These are phyloP conservation scores for Cynara cardunculus DNA, from an alignment of 129 eudicot species.

Conservation along the genomic window DNA sequence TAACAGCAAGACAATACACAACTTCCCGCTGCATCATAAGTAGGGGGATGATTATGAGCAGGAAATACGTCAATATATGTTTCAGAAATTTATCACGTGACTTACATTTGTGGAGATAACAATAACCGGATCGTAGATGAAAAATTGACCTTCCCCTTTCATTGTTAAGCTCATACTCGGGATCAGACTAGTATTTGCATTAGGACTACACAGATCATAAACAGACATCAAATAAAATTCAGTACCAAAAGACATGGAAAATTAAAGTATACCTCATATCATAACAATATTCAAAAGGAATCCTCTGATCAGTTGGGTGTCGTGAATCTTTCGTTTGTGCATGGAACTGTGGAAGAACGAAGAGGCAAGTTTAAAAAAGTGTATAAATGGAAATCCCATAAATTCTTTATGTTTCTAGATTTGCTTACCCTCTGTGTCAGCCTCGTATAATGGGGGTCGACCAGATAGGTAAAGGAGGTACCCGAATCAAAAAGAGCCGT, in stretches of 20 bases:
- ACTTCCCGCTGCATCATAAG: slow-evolving; percentile 53
- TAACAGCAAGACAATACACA: slow-evolving; percentile 78
- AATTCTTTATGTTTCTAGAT: background rate
- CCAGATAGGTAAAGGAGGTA: slow-evolving; percentile 80
- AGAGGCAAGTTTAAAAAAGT: background rate
- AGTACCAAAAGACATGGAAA: background rate
- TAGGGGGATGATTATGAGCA: background rate
- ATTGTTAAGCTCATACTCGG: slow-evolving; percentile 71
- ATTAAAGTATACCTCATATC: slow-evolving; percentile 62
- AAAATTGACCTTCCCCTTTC: slow-evolving; percentile 71
- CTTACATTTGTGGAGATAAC: slow-evolving; percentile 72
- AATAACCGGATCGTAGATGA: slow-evolving; percentile 70
- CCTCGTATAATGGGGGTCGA: slow-evolving; percentile 57
- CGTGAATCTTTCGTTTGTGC: slow-evolving; percentile 57
- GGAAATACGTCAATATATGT: background rate
- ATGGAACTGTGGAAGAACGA: slow-evolving; percentile 53
- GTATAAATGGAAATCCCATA: background rate
- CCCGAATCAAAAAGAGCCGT: slow-evolving; percentile 93
- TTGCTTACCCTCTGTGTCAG: slow-evolving; percentile 64
- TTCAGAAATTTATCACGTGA: background rate
- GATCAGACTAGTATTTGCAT: slow-evolving; percentile 57
- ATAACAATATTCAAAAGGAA: slow-evolving; percentile 90
- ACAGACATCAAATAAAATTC: slow-evolving; percentile 8
- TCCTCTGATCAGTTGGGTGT: slow-evolving; percentile 72
- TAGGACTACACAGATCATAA: slow-evolving; percentile 50